Base-by-base conservation (phyloP, 768 basidiomycete species). In the Cystobasidium onofrii region DNA sequence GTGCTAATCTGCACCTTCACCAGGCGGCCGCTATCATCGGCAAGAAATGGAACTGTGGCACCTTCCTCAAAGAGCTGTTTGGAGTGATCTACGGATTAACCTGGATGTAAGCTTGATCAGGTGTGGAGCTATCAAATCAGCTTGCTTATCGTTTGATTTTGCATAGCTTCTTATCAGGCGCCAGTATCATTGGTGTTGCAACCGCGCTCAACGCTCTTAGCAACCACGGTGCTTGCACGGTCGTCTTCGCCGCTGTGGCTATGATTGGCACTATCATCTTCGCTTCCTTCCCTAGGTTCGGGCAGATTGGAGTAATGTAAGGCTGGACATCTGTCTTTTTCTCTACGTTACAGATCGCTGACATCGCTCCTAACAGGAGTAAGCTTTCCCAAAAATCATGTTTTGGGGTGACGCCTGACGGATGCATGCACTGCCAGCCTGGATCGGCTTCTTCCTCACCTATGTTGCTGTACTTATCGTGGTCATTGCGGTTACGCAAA, bases 191-290 rank as follows among this genome's bases (percentile, higher is more conserved):
- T 15, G 78, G 78, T 10, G 74, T 81, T 39, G 80, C 81, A 1
- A 80, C 81, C 76, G 80, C 82, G 1, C 76, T 81, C 61, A 82
- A 82, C 77, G 78, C 81, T 50, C 77, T 82, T 36, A 78, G 80
- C 18, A 57, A 71, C 15, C 80, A 82, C 75, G 80, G 78, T 9
- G 80, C 81, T 0, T 83, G 82, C 73, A 81, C 81, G 2, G 80
- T 80, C 57, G 80, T 79, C 29, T 83, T 79, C n/a, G 80, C 80
- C 12, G 80, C 76, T 1, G 78, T 82, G 62, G 78, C 76, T 23
- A 77, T 78, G 6, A 52, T 81, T 76, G 62, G 78, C 34, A 74
- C 61, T 74, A 74, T 64, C 61, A 75, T 60, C 39, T 80, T 54
- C 74, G 79, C 0, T 80, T 29, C 80, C 78, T 25, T 81, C 81